Evolutionary conservation across 2,329 filamentous ascomycete species (phyloP).

Genomic region (Metarhizium humberi): DNA sequence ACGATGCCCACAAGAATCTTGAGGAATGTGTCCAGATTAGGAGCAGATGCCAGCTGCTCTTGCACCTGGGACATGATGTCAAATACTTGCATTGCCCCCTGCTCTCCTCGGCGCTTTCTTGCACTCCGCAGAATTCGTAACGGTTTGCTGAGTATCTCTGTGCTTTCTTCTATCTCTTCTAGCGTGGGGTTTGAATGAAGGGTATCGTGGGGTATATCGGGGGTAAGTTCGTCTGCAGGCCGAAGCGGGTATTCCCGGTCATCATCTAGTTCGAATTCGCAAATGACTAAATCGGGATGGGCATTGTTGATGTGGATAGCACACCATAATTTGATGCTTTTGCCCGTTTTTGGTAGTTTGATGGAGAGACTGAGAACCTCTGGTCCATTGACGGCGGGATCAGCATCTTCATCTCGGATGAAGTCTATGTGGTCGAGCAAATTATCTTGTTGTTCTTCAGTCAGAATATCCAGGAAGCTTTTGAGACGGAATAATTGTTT

Average conservation of each 20-base stretch:
- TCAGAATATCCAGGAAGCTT: conserved; percentile 76
- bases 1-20: conserved; percentile 78
- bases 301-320: conserved; percentile 67
- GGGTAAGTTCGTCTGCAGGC: conserved; percentile 48
- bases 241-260: conserved; percentile 60
- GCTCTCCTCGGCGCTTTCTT: conserved; percentile 65
- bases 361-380: conserved; percentile 79
- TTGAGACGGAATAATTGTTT: conserved; percentile 63
- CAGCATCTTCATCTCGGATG: conserved; percentile 71
- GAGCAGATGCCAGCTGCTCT: conserved; percentile 69
- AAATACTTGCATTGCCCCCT: conserved; percentile 81
- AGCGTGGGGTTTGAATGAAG: conserved; percentile 61
- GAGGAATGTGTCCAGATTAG: conserved; percentile 61
- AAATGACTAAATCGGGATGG: conserved; percentile 65
- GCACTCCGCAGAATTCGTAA: conserved; percentile 69
- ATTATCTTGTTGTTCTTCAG: conserved; percentile 75
- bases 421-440: conserved; percentile 82
- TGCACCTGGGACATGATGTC: conserved; percentile 89
- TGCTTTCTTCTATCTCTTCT: conserved; percentile 69
- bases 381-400: conserved; percentile 66
- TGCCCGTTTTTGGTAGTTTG: conserved; percentile 41
- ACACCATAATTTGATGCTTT: conserved; percentile 70
- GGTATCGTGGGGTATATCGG: conserved; percentile 62
- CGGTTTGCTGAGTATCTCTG: conserved; percentile 64
- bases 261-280: conserved; percentile 82